Conservation (phyloP, 257 asterid genomes). For the Solanum boliviense region DNA sequence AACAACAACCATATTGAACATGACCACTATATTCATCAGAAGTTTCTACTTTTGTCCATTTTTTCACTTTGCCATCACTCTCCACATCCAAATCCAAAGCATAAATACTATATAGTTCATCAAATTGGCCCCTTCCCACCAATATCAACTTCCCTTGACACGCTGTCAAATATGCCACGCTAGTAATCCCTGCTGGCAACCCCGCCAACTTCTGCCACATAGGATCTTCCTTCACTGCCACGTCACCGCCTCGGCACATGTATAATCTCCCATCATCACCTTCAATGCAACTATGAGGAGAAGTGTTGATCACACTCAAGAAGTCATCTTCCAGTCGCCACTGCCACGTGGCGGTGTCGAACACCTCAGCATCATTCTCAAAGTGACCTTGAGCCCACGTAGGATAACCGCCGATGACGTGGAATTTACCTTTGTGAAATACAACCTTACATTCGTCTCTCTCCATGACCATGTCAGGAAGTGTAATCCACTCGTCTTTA, state of each 20-base stretch:
- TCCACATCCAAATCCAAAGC: neutral
- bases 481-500: conserved; percentile 1
- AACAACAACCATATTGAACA: conserved; percentile 1
- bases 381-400: conserved; percentile 6
- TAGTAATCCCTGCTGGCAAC: neutral
- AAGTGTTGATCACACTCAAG: neutral
- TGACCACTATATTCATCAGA: neutral
- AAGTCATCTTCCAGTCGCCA: neutral
- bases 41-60: neutral
- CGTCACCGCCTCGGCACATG: neutral
- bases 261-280: neutral
- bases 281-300: neutral
- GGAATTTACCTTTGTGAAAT: conserved; percentile 8
- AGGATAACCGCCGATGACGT: conserved; percentile 10
- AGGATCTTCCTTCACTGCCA: neutral
- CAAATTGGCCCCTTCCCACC: neutral
- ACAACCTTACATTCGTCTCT: conserved; percentile 11
- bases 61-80: neutral
- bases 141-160: conserved; percentile 4
- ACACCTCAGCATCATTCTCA: neutral
- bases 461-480: conserved; percentile 11
- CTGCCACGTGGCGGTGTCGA: neutral
- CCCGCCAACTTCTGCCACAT: neutral
- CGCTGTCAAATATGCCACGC: neutral
- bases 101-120: neutral